Percentiles rank a stretch among this genome's conserved stretches.
These are phyloP conservation scores for Penicillium pancosmium DNA, from an alignment of 495 filamentous ascomycete species.

Conservation along the genomic window DNA sequence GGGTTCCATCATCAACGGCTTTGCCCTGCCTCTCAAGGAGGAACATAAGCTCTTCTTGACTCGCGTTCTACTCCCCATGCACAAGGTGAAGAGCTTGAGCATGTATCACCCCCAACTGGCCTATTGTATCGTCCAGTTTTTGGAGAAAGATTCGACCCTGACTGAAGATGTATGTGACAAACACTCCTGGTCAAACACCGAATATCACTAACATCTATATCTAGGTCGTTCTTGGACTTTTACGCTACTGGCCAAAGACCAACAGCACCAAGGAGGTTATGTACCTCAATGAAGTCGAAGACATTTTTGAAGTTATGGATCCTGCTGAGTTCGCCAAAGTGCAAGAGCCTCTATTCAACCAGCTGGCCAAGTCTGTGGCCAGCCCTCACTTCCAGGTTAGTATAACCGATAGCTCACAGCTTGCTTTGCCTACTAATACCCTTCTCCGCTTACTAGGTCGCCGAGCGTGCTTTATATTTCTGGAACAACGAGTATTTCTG, in stretches of 20 bases:
- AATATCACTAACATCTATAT: constrained; percentile 9
- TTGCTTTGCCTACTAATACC: neutral
- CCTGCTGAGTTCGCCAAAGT: constrained; percentile 98
- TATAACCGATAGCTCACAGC: neutral
- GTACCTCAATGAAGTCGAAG: constrained; percentile 99
- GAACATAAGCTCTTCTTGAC: constrained; percentile 99
- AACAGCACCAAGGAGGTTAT: constrained; percentile 99
- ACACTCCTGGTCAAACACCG: neutral
- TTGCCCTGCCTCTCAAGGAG: constrained; percentile 95
- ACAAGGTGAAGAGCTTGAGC: constrained; percentile 98
- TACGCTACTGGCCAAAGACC: constrained; percentile 98
- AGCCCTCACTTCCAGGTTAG: constrained; percentile 95
- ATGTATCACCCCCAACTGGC: constrained; percentile 99
- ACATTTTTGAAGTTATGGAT: constrained; percentile 99
- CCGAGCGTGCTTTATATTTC: constrained; percentile 96
- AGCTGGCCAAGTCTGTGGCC: constrained; percentile 95
- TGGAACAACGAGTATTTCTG: constrained; percentile 99
- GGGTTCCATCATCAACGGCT: constrained; percentile 99
- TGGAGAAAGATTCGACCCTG: constrained; percentile 96
- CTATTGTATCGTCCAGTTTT: constrained; percentile 98
- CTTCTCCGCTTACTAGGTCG: constrained; percentile 59
- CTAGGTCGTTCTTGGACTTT: constrained; percentile 88
- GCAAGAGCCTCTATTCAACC: constrained; percentile 94
- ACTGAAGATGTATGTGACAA: constrained; percentile 79
- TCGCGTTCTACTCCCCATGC: constrained; percentile 85